Conservation (phyloP, 192 early-diverging fungal genomes). For the Coemansia sp. region DNA sequence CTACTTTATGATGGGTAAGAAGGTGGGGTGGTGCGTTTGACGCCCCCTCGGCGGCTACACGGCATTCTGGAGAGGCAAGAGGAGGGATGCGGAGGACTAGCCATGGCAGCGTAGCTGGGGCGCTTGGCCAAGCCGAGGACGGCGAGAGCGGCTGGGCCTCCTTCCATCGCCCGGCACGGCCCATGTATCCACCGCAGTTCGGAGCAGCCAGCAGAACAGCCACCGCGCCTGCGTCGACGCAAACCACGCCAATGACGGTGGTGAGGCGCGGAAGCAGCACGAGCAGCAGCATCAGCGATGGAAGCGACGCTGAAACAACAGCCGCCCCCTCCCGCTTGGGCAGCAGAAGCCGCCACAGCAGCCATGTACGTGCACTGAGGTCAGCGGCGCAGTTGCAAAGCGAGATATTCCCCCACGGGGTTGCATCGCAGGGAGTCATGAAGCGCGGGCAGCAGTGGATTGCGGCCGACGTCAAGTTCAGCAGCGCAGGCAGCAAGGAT, state of each 20-base stretch:
- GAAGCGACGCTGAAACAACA: neutral
- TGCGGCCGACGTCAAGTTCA: constrained; percentile 27
- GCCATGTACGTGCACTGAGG: constrained; percentile 20
- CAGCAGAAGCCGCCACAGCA: neutral
- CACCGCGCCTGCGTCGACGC: neutral
- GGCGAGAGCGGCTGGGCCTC: neutral
- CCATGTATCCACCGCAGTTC: no score
- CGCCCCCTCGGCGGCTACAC: constrained; percentile 17
- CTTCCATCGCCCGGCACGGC: no score
- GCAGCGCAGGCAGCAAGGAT: constrained; percentile 8
- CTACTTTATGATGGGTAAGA: constrained; percentile 57
- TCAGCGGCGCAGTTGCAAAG: constrained; percentile 21
- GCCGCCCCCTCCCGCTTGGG: neutral
- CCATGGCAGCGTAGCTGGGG: constrained; percentile 11
- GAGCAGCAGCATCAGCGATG: constrained; percentile 8
- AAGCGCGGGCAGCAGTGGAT: constrained; percentile 28
- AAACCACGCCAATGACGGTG: neutral
- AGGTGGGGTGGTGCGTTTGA: constrained; percentile 61
- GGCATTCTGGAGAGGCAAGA: constrained; percentile 20
- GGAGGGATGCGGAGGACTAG: constrained; percentile 10
- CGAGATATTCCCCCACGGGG: constrained; percentile 43
- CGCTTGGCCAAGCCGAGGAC: neutral
- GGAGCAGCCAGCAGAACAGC: neutral
- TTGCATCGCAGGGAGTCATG: constrained; percentile 49
- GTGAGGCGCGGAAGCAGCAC: constrained; percentile 8